Evolutionary conservation across 805 yeast genomes (phyloP), one percentile per base, ranked within the genome.

Genomic region (Barnettozyma sp.): DNA sequence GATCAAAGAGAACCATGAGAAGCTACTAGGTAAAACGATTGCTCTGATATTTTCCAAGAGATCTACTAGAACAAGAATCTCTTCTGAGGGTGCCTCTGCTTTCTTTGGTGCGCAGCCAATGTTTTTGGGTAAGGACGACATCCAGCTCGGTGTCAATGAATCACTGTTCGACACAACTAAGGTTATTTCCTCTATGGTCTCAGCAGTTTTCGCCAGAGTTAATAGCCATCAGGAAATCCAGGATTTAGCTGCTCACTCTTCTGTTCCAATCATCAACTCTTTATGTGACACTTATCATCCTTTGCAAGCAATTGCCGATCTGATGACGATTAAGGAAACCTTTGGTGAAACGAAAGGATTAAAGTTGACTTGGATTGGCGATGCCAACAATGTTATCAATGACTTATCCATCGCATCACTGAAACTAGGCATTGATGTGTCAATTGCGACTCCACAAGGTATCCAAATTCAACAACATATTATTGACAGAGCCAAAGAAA

Each of bases 121-220:
- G 92, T 92, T 92, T 54, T 68, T 92, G 46, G 97, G 98, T 34
- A 86, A 82, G 50, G 96, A 88, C 48, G 98, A 92, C 51, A 92
- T 92, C 55, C 98, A 92, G 61, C 67, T 92, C 38, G 98, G 98
- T 29, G 95, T 86, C 29, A 92, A 92, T 55, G 98, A 92, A 66
- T 72, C 92, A 0, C 63, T 86, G 40, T 82, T 82, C 51, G 98
- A 92, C 59, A 82, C 97, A 2, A 72, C 95, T 13, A 78, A 75
- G 46, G 95, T 92, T 23, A 73, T 92, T 5, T 82, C 95, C 11
- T 87, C 97, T 2, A 92, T 92, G 98, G 84, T 94, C 2, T 81
- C 95, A n/a, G 82, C 95, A 44, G 76, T 92, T 6, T 88, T 92
- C 64, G 98, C 97, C n/a, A 78, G 98, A 54, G 98, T 92, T 14